Evolutionary conservation across 1,284 basidiomycete genomes (phyloP), one percentile per base, ranked within the genome.

Genomic region (Bondarzewia mesenterica): DNA sequence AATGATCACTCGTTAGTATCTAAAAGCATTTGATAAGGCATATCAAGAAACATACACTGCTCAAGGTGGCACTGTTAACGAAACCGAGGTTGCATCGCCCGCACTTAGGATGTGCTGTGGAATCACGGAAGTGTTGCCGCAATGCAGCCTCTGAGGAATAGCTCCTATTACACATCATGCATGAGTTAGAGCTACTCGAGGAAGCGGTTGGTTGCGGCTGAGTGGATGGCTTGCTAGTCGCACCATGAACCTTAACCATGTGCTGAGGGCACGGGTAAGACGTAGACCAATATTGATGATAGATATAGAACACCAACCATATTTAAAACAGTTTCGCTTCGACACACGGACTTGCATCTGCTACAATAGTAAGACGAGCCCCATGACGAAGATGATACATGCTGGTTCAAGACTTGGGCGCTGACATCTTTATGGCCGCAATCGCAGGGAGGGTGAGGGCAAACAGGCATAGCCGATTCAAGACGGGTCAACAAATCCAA

Each of bases 351-450:
- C 47, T 26, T 52, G 48, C 54, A 56, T 3, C 35, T 41, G 15
- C 35, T 38, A 25, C 54, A 56, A 18, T 49, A 37, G 42, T 55
- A 56, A 18, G 23, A 39, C 5, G 43, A 21, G 8, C 36, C 51
- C 54, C 54, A 56, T 8, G 54, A 45, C 5, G 54, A 50, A n/a
- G 51, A 39, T 25, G 40, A 22, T 14, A 55, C 51, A 37, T 56
- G 54, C 36, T 26, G 35, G 20, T 32, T 36, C 38, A 55, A 46
- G 1, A 22, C 29, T 20, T 50, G 41, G 7, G 44, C 50, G 1
- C 45, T 15, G 16, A 49, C 18, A 36, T 49, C 32, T 43, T 27
- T 52, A 37, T 55, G 50, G n/a, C 36, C 54, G 48, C 54, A 56
- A 37, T 45, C 40, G 46, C 54, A 56, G 7, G 39, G 4, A 12